Conservation (phyloP, 352 stramenopile genomes). For the Blastocystis sp. region DNA sequence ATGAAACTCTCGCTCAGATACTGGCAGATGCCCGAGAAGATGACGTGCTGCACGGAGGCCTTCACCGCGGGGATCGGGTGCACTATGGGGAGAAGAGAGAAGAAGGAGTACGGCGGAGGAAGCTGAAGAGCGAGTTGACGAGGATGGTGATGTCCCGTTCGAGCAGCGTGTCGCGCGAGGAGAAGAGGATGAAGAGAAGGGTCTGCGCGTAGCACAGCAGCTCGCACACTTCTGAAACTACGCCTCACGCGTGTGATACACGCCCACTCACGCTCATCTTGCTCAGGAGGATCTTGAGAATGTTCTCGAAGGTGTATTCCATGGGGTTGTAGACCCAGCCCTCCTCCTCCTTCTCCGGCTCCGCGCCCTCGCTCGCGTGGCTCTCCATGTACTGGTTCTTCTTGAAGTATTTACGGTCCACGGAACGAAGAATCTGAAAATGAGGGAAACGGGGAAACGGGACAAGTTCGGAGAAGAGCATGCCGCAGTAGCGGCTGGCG, state of each 20-base stretch:
- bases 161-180: conserved; percentile 11
- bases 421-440: conserved; percentile 1
- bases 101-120: conserved; percentile 1
- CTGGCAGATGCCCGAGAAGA: conserved; percentile 48
- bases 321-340: conserved; percentile 1
- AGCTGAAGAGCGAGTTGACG: conserved; percentile 46
- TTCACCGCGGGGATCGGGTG: conserved; percentile 64
- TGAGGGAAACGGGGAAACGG: not conserved
- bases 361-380: not conserved
- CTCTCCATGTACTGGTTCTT: conserved; percentile 27
- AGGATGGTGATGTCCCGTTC: conserved; percentile 60
- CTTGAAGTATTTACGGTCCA: conserved; percentile 30
- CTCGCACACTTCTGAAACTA: conserved; percentile 27
- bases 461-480: conserved; percentile 55
- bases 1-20: conserved; percentile 49
- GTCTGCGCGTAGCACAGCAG: conserved; percentile 53
- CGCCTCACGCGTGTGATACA: not conserved
- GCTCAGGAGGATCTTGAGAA: conserved; percentile 29
- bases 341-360: conserved; percentile 3
- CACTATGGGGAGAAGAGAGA: not conserved
- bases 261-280: conserved; percentile 34
- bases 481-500: conserved; percentile 29
- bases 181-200: conserved; percentile 47
- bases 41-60: conserved; percentile 48
- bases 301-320: conserved; percentile 53